Base-by-base conservation (phyloP, 768 basidiomycete genomes). In the Suillus weaverae region DNA sequence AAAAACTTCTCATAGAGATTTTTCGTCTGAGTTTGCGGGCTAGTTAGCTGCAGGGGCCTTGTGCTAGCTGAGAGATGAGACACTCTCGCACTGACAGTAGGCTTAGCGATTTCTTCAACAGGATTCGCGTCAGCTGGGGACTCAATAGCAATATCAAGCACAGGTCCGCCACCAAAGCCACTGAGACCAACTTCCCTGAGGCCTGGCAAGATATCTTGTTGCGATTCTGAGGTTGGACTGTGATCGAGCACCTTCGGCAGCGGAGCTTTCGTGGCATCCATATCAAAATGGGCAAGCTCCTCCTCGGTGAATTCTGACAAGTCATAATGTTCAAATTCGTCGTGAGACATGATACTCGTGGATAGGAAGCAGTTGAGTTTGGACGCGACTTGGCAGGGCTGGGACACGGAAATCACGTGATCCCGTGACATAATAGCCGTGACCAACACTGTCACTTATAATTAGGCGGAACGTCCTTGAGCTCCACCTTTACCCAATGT, bases 271-370 rank as follows among this genome's bases (percentile, higher is more conserved):
- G 57, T 20, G 33, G 81, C 65, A 35, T 76, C 72, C 35, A 79
- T 80, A 68, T 89, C 87, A 62, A 86, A 77, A 32, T 73, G 71
- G 3, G 77, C 80, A 46, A 89, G 80, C 32, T 90, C 87, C 38
- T 86, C 81, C 32, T 81, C 80, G 0, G 86, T 86, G 66, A 89
- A 85, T 56, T 84, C 84, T 0, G 84, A 80, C 57, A 89, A 77
- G 51, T 84, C 79, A 68, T 85, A 85, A 5, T 69, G 75, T 22
- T 81, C 81, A 68, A 79, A 89, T 66, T 84, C 81, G 67, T 80
- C 74, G 62, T 62, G 68, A 8, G 73, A 72, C 73, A 75, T 76
- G 68, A 56, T 18, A 20, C 9, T 39, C 4, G 26, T 39, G 26
- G 39, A 30, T 57, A 30, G 16, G 36, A 56, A 38, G 55, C 22